Evolutionary conservation across 208 protist species (phyloP), one percentile per base, ranked within the genome.

Genomic region (Angomonas deanei): DNA sequence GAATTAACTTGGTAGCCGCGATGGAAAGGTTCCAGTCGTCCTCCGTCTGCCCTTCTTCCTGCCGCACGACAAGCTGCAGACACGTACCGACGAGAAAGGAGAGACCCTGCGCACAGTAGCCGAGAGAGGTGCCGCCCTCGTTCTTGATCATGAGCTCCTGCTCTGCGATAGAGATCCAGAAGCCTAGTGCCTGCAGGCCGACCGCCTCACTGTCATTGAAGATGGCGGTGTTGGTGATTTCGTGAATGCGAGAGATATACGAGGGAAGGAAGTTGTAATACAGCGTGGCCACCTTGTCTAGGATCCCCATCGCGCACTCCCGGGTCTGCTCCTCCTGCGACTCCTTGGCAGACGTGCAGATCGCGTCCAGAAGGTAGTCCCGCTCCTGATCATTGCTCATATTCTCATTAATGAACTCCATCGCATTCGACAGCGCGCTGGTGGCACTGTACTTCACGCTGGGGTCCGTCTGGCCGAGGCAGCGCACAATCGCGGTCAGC

Each of bases 131-230:
- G 28, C 46, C 28, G 13, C 62, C 75, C 21, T 89, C 80, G 32
- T 91, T 69, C 54, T 82, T 68, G 67, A 97, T 84, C 24, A 92
- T 80, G 0, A 69, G 61, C 81, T 99, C 98, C 34, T 82, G 85
- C 53, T 99, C 97, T 72, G 92, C 97, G 47, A 99, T 93, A 23
- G 93, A 91, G 28, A 94, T 94, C 97, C 98, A 99, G 76, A 99
- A 99, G 62, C 97, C 95, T 59, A 99, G 89, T 3, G 96, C 97
- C 81, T 98, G 97, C 62, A 98, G 80, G 19, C 71, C 86, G 2
- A 98, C 93, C 28, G 61, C 36, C 67, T 98, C 97, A 30, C 89
- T 79, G 65, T 98, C 95, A 30, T 82, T 76, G 66, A 91, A 77
- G 62, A 98, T 98, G 28, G 90, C 84, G 26, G 70, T 74, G 4